These are phyloP conservation scores for Coniochaeta sp. DNA, from an alignment of 2,329 filamentous ascomycete genomes.

Conservation along the genomic window DNA sequence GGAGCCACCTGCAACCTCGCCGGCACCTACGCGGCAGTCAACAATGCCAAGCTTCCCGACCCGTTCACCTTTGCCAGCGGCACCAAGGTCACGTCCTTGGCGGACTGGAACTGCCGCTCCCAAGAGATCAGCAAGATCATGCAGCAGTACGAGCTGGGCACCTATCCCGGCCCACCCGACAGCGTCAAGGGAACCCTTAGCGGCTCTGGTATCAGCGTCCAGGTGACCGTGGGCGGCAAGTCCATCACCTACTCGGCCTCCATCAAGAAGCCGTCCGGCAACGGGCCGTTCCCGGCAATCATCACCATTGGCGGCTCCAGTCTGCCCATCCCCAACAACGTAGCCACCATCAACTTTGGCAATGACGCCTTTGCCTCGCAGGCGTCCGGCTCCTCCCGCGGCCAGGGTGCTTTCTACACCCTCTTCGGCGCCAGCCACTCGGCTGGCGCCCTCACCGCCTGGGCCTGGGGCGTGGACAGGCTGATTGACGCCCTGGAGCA, in stretches of 20 bases:
- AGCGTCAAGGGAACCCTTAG: slow-evolving; percentile 36
- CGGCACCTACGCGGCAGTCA: slow-evolving; percentile 26
- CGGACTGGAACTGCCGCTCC: slow-evolving; percentile 39
- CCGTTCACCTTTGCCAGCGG: slow-evolving; percentile 40
- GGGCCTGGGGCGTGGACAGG: slow-evolving; percentile 57
- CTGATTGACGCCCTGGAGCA: slow-evolving; percentile 53
- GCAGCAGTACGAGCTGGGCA: slow-evolving; percentile 44
- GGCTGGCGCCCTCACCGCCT: slow-evolving; percentile 52
- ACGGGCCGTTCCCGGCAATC: slow-evolving; percentile 46
- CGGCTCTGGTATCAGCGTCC: slow-evolving; percentile 35
- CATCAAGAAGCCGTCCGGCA: slow-evolving; percentile 35
- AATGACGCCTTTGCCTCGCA: slow-evolving; percentile 52
- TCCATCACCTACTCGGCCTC: slow-evolving; percentile 35
- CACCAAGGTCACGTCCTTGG: slow-evolving; percentile 34
- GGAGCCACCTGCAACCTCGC: slow-evolving; percentile 25
- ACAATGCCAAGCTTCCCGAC: slow-evolving; percentile 33
- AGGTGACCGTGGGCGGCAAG: slow-evolving; percentile 35
- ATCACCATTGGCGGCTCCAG: slow-evolving; percentile 48
- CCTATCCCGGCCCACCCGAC: slow-evolving; percentile 37
- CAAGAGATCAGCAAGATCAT: slow-evolving; percentile 40
- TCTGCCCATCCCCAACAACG: slow-evolving; percentile 45
- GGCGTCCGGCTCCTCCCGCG: slow-evolving; percentile 36
- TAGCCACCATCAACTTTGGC: slow-evolving; percentile 52
- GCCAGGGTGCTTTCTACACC: slow-evolving; percentile 51
- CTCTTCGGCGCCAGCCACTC: slow-evolving; percentile 48